These are phyloP conservation scores for Diplodia scrobiculata DNA, from an alignment of 2,329 filamentous ascomycete genomes.

Conservation along the genomic window DNA sequence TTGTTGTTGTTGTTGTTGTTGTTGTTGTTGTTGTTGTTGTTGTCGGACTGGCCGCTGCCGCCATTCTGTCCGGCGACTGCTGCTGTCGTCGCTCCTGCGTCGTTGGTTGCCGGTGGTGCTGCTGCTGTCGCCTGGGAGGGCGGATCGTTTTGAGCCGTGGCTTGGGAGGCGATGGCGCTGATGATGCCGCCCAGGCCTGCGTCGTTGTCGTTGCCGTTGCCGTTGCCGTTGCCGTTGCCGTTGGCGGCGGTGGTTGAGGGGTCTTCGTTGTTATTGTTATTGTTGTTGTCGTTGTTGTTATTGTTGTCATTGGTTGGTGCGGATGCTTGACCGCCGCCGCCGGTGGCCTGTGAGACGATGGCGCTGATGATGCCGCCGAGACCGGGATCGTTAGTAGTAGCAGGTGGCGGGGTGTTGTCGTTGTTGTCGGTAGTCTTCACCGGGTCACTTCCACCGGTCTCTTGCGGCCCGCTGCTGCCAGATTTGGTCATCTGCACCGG, in stretches of 20 bases:
- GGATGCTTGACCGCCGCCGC: not conserved
- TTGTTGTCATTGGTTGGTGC: not conserved
- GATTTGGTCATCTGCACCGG: not conserved
- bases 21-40: too few species aligned
- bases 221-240: not conserved
- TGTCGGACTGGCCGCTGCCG: not conserved
- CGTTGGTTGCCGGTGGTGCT: not conserved
- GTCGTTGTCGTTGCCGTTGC: not conserved
- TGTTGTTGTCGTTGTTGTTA: not conserved
- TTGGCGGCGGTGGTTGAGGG: not conserved
- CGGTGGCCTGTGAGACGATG: constrained; percentile 6
- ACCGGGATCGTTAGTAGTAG: not conserved
- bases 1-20: too few species aligned
- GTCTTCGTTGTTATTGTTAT: not conserved
- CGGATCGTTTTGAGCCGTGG: not conserved
- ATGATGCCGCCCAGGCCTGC: not conserved
- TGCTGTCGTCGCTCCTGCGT: not conserved
- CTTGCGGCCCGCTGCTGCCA: not conserved
- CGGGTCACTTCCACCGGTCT: not conserved
- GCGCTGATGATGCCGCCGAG: constrained; percentile 19
- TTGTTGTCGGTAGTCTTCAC: not conserved
- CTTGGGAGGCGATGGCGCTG: not conserved
- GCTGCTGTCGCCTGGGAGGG: not conserved
- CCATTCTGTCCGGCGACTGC: too few species aligned
- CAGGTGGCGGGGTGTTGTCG: not conserved